Evolutionary conservation across 139 green algal species (phyloP), one percentile per base, ranked within the genome.

Genomic region (Eudorina sp.): DNA sequence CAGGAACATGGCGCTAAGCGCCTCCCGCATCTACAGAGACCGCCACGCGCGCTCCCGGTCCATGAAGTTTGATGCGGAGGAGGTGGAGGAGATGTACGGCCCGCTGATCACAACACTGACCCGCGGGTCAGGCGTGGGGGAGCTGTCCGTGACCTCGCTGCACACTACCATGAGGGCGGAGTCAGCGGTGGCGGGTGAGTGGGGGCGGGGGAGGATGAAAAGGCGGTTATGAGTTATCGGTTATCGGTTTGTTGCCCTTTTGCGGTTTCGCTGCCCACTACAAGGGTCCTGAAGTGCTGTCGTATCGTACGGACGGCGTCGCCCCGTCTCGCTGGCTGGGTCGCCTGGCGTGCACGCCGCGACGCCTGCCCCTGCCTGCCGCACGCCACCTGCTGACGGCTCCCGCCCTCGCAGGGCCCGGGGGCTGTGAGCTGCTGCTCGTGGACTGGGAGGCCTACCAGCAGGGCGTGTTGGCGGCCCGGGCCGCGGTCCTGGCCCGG

Each of bases 381-480:
- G n/a, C n/a, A n/a, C n/a, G n/a, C n/a, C n/a, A n/a, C n/a, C n/a
- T n/a, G n/a, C n/a, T n/a, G n/a, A 58, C 51, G 13, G 16, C 51
- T 16, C 13, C 51, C 51, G 16, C 51, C 51, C 31, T 8, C n/a
- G 23, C 64, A 87, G 81, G 81, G 23, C 81, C 81, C 43, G 29
- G 60, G 62, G 81, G 81, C 60, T 87, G 81, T 45, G 64, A 78
- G 31, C 18, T 87, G n/a, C 64, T 87, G 31, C 62, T 78, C 19
- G 81, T 87, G 60, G 81, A 87, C 81, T 87, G 81, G 81, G 81
- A 87, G 46, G 60, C 64, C 16, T 87, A 87, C 64, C 40, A 51
- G 81, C 11, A 27, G 31, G 81, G 81, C 43, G 43, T 87, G 45
- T 45, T 87, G 81, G 46, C n/a, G 0, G 81, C 64, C 18, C 81